phyloP scores from a whole-genome alignment of 129 eudicot species.

The Flaveria ramosissima region DNA sequence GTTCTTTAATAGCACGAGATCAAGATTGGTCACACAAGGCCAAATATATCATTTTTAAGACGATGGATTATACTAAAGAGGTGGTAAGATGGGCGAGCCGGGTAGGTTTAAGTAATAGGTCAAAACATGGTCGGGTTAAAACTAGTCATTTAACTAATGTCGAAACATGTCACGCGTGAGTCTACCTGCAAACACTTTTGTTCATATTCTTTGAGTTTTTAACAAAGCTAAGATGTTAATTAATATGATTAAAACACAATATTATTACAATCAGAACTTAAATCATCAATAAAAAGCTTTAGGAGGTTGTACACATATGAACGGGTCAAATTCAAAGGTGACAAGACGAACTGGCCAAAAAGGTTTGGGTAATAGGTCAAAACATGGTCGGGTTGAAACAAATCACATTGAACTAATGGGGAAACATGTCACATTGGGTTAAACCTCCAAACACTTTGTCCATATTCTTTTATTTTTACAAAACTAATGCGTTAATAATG shows the following conservation, averaged over 20 bases:
- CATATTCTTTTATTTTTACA: not conserved
- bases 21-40: conserved; percentile 4
- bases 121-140: not conserved
- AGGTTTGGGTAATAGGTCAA: not conserved
- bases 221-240: not conserved
- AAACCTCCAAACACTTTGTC: not conserved
- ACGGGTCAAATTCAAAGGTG: not conserved
- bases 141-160: no score
- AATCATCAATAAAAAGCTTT: not conserved
- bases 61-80: not conserved
- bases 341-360: not conserved
- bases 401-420: no score
- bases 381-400: not conserved
- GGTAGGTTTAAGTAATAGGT: not conserved
- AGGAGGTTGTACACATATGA: not conserved
- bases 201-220: not conserved
- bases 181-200: not conserved
- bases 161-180: not conserved
- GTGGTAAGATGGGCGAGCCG: not conserved
- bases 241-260: not conserved
- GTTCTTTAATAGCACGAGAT: not conserved
- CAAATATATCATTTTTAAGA: not conserved
- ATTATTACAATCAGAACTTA: not conserved
- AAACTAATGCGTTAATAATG: no score
- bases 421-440: conserved; percentile 1